Base-by-base conservation (phyloP, 2,329 filamentous ascomycete genomes). In the Cladosporium sp. region DNA sequence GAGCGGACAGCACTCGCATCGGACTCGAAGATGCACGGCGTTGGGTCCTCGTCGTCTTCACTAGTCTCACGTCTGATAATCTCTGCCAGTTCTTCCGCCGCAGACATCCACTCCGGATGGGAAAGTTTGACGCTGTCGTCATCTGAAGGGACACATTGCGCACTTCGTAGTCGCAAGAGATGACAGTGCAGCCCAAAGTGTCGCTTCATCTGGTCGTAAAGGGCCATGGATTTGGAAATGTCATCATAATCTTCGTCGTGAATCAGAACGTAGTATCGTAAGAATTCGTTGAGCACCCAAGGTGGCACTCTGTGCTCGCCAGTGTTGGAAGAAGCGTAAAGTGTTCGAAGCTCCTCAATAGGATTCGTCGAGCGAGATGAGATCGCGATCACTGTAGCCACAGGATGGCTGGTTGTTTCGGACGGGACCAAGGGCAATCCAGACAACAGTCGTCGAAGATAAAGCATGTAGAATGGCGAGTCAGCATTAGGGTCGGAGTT, bases 121-220 rank as follows among this genome's bases (percentile, higher is more conserved):
- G 92, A 88, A 18, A 96, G 76, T 46, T 83, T 81, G 59, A 89
- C 81, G 62, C 88, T 92, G 63, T 97, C 92, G 65, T 96, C 91
- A 66, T 97, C 93, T 1, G 89, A 91, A 55, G 91, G 83, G 30
- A 88, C 84, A 67, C 89, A 92, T 64, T 90, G 86, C 32, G 83
- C 86, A 61, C 88, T 94, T 59, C 92, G 81, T 43, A 98, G 73
- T 55, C 94, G 78, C 29, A 98, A 75, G 9, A 98, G 76, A 69
- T 98, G 93, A 65, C 93, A 98, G 69, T 98, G 91, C 41, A 97
- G 74, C 1, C 93, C 93, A 56, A 98, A 88, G 69, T 96, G 89
- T n/a, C 93, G 83, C 70, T 97, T 98, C 94, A 98, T 98, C 68
- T 96, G 89, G 60, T 98, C 93, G 68, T 95, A 98, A 22, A 97